Evolutionary conservation across 169 alveolate species (phyloP).

Genomic region (Cyclospora cayetanensis): DNA sequence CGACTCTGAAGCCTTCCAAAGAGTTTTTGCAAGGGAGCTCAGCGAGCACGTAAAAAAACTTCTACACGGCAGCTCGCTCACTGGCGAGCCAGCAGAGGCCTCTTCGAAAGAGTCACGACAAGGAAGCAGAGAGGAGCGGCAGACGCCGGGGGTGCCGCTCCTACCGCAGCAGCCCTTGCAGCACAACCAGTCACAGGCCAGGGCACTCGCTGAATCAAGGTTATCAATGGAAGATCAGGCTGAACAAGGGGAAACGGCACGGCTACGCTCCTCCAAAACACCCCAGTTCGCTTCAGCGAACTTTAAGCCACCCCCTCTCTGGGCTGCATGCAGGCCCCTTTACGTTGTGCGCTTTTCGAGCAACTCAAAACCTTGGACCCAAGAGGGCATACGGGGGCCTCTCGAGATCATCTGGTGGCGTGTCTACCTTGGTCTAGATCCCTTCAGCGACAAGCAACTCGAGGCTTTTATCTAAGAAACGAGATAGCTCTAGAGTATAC

Average conservation of each 20-base stretch:
- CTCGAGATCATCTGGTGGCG: background rate
- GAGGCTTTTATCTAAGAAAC: background rate
- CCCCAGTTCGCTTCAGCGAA: background rate
- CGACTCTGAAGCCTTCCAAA: no score
- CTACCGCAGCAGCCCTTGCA: background rate
- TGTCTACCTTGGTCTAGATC: background rate
- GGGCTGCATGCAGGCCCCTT: background rate
- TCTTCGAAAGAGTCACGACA: no score
- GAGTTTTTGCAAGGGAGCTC: background rate
- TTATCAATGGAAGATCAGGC: no score
- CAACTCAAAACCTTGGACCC: background rate
- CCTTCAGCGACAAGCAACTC: constrained; percentile 1
- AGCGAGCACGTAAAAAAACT: background rate
- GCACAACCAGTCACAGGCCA: constrained; percentile 10
- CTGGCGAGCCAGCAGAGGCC: no score
- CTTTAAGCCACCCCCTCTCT: background rate
- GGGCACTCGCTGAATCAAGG: background rate
- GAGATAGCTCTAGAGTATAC: no score
- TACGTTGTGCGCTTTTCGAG: background rate
- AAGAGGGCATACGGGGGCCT: background rate
- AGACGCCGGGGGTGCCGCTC: background rate
- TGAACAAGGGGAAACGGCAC: no score
- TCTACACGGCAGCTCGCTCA: background rate
- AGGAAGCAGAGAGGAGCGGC: background rate
- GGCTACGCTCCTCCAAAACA: no score